Evolutionary conservation across 768 basidiomycete species (phyloP).

Genomic region (Guyanaporus albipodus): DNA sequence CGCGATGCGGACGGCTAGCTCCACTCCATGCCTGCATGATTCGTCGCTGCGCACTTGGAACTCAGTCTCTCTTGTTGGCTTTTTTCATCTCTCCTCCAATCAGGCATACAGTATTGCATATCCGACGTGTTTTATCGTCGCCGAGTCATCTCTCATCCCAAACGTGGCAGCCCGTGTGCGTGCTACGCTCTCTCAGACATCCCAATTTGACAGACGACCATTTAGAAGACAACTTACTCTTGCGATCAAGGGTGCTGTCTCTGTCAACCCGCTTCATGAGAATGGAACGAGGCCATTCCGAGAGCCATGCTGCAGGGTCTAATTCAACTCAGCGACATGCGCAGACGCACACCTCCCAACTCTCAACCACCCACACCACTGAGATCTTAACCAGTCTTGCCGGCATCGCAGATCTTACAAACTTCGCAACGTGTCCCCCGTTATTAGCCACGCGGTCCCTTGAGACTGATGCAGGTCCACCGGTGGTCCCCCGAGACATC

Average conservation of each 20-base stretch:
- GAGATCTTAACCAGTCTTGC: slow-evolving; percentile 11
- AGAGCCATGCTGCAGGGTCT: slow-evolving; percentile 25
- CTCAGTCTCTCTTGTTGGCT: no score
- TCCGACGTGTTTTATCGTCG: slow-evolving; percentile 17
- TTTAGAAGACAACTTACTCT: slow-evolving; percentile 20
- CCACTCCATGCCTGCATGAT: slow-evolving; percentile 4
- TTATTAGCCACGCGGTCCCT: slow-evolving; percentile 19
- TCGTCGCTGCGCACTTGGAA: slow-evolving; percentile 5
- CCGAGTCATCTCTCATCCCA: slow-evolving; percentile 5
- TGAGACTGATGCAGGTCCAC: slow-evolving; percentile 19
- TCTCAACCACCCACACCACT: slow-evolving; percentile 17
- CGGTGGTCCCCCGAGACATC: slow-evolving; percentile 17
- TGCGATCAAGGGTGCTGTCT: slow-evolving; percentile 27
- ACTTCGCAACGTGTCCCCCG: slow-evolving; percentile 17
- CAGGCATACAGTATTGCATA: slow-evolving; percentile 2
- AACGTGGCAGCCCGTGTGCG: slow-evolving; percentile 8
- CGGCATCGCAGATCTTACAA: slow-evolving; percentile 25
- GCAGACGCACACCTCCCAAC: slow-evolving; percentile 16
- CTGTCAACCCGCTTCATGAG: slow-evolving; percentile 21
- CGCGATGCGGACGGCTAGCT: slow-evolving; percentile 3
- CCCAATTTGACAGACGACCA: slow-evolving; percentile 17
- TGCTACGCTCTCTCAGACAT: slow-evolving; percentile 8
- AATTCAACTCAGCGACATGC: slow-evolving; percentile 25
- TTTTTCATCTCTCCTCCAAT: slow-evolving; percentile 1
- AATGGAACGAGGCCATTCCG: slow-evolving; percentile 29